Evolutionary conservation across 2,329 filamentous ascomycete species (phyloP), one percentile per base, ranked within the genome.

Genomic region (Elsinoe necatrix): DNA sequence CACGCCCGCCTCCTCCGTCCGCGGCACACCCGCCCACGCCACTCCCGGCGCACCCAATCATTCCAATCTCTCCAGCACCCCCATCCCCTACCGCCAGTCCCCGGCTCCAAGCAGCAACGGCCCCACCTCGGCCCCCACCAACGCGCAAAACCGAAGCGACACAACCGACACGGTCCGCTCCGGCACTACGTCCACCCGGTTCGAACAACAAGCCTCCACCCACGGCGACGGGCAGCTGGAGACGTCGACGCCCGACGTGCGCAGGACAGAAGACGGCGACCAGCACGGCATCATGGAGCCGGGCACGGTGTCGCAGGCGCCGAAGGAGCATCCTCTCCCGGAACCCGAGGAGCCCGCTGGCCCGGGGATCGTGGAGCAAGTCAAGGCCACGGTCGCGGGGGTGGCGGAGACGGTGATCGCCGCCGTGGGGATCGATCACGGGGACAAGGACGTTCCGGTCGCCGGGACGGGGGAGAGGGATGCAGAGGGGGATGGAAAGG

Each of bases 271-370:
- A 12, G 63, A 72, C 58, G 73, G 75, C 52, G 73, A 75, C 57
- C 72, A 72, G 61, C 72, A 72, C 12, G 66, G 68, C 7, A 71
- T 74, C 4, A 75, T 77, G 69, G 75, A 78, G 60, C 73, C 75
- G 12, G 64, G 64, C 54, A 78, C 75, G 9, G 69, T 77, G 23
- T 74, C 75, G 2, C 75, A 78, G 61, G 75, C 74, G 50, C 72
- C 73, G 7, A 78, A 78, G 63, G 73, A 76, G 50, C 70, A 72
- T 31, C 67, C 71, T 0, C 63, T 73, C 2, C 64, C 66, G 1
- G 50, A 54, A 1, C 52, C 61, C 7, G 64, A 65, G 8, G 64
- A 68, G 51, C 66, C 72, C 35, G 62, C 63, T 1, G 48, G 48
- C 4, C 58, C 65, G 6, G 66, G 68, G 1, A 68, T 72, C 47